These are phyloP conservation scores for Symbiotaphrina buchneri DNA, from an alignment of 495 filamentous ascomycete species.

Conservation along the genomic window DNA sequence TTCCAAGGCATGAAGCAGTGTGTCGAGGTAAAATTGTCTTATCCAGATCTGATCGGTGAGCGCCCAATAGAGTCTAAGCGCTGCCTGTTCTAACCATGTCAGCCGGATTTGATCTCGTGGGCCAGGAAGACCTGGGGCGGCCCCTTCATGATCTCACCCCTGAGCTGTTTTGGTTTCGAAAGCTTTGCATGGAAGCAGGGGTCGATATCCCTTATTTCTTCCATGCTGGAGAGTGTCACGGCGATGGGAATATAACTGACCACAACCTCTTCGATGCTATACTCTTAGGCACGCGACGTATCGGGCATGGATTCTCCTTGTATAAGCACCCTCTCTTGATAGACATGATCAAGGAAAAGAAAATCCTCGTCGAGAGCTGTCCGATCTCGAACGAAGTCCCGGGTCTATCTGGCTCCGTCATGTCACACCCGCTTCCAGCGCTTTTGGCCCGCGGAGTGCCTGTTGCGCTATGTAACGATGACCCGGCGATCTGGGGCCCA, in stretches of 20 bases:
- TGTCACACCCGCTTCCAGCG: slow-evolving; percentile 62
- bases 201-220: slow-evolving; percentile 91
- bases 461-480: slow-evolving; percentile 61
- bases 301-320: slow-evolving; percentile 72
- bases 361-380: slow-evolving; percentile 71
- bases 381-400: slow-evolving; percentile 73
- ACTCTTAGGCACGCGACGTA: slow-evolving; percentile 64
- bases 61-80: slow-evolving; percentile 10
- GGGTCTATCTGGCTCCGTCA: slow-evolving; percentile 50
- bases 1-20: slow-evolving; percentile 51
- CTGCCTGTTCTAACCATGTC: background rate
- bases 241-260: slow-evolving; percentile 53
- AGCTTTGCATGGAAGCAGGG: slow-evolving; percentile 52
- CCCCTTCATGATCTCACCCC: slow-evolving; percentile 57
- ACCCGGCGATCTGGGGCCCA: slow-evolving; percentile 63
- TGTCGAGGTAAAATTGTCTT: slow-evolving; percentile 54
- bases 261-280: slow-evolving; percentile 82
- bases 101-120: slow-evolving; percentile 69
- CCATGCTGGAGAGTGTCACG: slow-evolving; percentile 71
- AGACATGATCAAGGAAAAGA: slow-evolving; percentile 67
- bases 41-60: slow-evolving; percentile 58
- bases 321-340: slow-evolving; percentile 83
- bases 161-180: slow-evolving; percentile 80
- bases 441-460: slow-evolving; percentile 67
- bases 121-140: slow-evolving; percentile 60